phyloP scores from a whole-genome alignment of 208 protist species.

The Naegleria gruberi region DNA sequence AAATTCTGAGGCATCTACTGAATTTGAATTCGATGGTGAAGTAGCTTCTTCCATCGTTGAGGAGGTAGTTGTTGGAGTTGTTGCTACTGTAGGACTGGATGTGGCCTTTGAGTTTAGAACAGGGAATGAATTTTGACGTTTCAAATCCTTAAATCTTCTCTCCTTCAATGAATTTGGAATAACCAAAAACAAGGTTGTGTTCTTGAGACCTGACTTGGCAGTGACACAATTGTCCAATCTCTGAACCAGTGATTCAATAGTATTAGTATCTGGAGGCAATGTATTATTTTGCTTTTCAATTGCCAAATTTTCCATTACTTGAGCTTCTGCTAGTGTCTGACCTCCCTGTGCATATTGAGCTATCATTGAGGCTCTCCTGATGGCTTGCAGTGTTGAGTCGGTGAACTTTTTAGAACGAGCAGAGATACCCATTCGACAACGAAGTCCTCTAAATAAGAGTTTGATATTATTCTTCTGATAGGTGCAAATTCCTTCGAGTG shows the following conservation, averaged over 20 bases:
- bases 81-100: no score
- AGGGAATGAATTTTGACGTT: not conserved
- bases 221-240: not conserved
- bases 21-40: not conserved
- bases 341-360: not conserved
- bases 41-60: no score
- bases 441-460: not conserved
- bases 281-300: not conserved
- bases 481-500: not conserved
- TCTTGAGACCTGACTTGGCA: not conserved
- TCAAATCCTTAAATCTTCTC: not conserved
- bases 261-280: not conserved
- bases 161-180: not conserved
- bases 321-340: not conserved
- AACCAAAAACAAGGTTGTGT: not conserved
- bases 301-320: not conserved
- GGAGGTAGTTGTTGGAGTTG: no score
- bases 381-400: not conserved
- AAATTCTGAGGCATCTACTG: not conserved
- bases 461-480: not conserved
- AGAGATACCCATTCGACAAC: not conserved
- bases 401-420: not conserved
- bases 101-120: no score
- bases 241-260: not conserved
- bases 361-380: not conserved